A percentile compares a stretch with the other conserved stretches of the same genome.
These are phyloP conservation scores for Rhizopus arrhizus DNA, from an alignment of 371 early-diverging fungal species.

Conservation along the genomic window DNA sequence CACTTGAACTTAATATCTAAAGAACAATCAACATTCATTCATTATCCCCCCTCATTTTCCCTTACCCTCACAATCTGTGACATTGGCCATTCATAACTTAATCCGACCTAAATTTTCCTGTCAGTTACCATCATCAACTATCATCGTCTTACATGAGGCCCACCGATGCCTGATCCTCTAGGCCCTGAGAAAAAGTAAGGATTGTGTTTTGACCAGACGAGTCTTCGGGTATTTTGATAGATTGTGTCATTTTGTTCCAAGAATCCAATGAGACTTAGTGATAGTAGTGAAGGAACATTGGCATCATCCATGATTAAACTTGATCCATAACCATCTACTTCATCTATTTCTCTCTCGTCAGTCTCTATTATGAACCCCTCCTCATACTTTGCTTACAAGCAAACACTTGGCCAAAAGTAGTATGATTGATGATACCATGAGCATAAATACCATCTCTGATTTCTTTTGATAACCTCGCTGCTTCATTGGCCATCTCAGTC, in stretches of 20 bases:
- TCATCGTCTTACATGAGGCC: conserved; percentile 58
- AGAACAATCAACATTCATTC: background rate
- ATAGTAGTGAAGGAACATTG: conserved; percentile 66
- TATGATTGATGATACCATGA: conserved; percentile 54
- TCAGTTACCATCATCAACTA: background rate
- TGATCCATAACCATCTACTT: conserved; percentile 73
- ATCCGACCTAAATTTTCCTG: conserved; percentile 20
- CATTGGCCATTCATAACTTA: conserved; percentile 40
- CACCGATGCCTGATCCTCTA: conserved; percentile 59
- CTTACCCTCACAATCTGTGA: conserved; percentile 37
- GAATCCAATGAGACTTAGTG: conserved; percentile 66
- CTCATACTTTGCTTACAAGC: conserved; percentile 36
- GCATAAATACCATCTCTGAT: conserved; percentile 61
- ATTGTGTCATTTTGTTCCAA: conserved; percentile 46
- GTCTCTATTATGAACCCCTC: no score
- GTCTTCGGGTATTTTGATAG: conserved; percentile 61
- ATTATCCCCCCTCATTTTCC: background rate
- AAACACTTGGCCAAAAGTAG: conserved; percentile 43
- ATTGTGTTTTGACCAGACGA: conserved; percentile 60
- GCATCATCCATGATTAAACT: conserved; percentile 71
- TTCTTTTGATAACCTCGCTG: conserved; percentile 38
- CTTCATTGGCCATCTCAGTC: conserved; percentile 18
- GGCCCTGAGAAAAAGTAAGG: conserved; percentile 63
- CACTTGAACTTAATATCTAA: conserved; percentile 36
- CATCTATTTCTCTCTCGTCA: conserved; percentile 31